Conservation (phyloP, 495 filamentous ascomycete species). For the Antarctomyces pellizariae region DNA sequence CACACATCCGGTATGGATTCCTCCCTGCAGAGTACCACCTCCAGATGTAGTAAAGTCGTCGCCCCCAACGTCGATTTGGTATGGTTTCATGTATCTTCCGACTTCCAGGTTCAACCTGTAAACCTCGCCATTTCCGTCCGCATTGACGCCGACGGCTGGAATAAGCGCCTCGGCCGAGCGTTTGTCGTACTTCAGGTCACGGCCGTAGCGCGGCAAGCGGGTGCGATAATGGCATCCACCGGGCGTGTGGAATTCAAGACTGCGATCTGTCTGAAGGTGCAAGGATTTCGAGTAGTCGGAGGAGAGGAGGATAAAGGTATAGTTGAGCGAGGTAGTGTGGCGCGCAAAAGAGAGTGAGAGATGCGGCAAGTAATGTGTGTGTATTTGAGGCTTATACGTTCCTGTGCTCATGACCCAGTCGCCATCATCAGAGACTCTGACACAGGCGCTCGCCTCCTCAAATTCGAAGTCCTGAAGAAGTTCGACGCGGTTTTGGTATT, state of each 20-base stretch:
- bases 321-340: conserved; percentile 83
- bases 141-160: conserved; percentile 68
- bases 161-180: conserved; percentile 72
- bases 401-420: conserved; percentile 97
- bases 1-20: conserved; percentile 59
- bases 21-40: conserved; percentile 52
- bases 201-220: conserved; percentile 73
- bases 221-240: conserved; percentile 70
- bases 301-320: conserved; percentile 79
- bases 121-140: conserved; percentile 69
- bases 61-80: conserved; percentile 59
- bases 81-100: conserved; percentile 70
- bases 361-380: conserved; percentile 82
- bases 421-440: conserved; percentile 83
- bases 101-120: conserved; percentile 78
- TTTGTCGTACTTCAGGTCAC: conserved; percentile 68
- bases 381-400: conserved; percentile 87
- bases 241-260: conserved; percentile 84
- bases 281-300: conserved; percentile 87
- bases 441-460: conserved; percentile 86
- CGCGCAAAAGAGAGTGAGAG: conserved; percentile 79
- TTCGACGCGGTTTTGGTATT: conserved; percentile 83
- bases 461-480: conserved; percentile 96
- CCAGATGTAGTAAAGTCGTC: conserved; percentile 43
- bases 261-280: conserved; percentile 79